Base-by-base conservation (phyloP, 345 rosid genomes). In the Citrus medica region DNA sequence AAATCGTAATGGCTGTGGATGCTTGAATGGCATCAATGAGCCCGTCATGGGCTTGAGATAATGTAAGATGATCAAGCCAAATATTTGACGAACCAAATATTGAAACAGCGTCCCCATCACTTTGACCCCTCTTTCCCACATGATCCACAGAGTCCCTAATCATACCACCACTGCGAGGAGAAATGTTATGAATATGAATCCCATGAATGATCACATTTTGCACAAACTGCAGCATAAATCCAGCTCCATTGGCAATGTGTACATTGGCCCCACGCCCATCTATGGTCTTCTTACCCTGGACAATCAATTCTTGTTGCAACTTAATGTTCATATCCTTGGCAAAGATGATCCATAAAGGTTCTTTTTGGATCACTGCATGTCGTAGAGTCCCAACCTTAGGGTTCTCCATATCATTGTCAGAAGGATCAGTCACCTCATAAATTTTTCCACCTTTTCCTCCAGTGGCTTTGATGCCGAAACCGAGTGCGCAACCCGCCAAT, bases 261-360 rank as follows among this genome's bases (percentile, higher is more conserved):
- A 93, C 85, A 17, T 74, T 85, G 3, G 85, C 92, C 27, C 98
- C 98, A 27, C 98, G 84, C 1, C 79, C 97, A 25, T 93, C 98
- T 24, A 95, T 93, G 6, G 98, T 95, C 82, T 93, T 93, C 64
- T 89, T 72, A 70, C 92, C 82, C 0, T 81, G 0, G 78, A 28
- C 51, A 95, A 91, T 76, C 17, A 95, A 79, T 77, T 95, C 96
- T 69, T 92, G 87, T 56, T 67, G 65, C 32, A 93, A 86, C 73
- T 71, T 89, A 56, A 95, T 93, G 70, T 85, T 6, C 98, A 95
- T 92, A 82, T 88, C 74, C 4, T 62, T 75, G 5, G 85, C 87
- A 42, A 95, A 95, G 55, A 82, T 83, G 85, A 95, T 95, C 97
- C 98, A 95, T 58, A 95, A 88, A 0, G 98, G 98, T 77, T 78